Evolutionary conservation across 208 protist species (phyloP).

Genomic region (Wallacemonas sp.): DNA sequence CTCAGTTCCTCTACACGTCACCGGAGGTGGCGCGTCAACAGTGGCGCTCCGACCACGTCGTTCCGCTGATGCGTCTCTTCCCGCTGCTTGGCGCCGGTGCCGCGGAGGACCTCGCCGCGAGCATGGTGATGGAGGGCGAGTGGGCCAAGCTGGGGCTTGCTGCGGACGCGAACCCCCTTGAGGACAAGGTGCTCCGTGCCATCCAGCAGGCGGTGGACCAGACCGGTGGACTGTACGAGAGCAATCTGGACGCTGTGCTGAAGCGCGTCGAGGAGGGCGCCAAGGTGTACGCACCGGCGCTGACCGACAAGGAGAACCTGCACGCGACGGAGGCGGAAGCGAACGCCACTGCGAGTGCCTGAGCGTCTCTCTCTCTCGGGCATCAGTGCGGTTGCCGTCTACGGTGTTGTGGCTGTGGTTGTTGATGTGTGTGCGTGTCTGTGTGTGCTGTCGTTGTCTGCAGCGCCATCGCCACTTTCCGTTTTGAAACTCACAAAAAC

Average conservation of each 20-base stretch:
- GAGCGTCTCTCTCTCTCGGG: background rate
- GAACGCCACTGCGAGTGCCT: background rate
- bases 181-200: constrained; percentile 58
- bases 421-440: too few species aligned
- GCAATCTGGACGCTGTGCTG: constrained; percentile 52
- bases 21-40: constrained; percentile 77
- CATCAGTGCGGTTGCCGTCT: too few species aligned
- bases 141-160: constrained; percentile 64
- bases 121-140: constrained; percentile 77
- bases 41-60: constrained; percentile 76
- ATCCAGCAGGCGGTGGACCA: constrained; percentile 68
- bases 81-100: constrained; percentile 62
- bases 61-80: constrained; percentile 86
- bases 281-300: constrained; percentile 50
- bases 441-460: too few species aligned
- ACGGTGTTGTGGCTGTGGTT: too few species aligned
- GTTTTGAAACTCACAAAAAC: too few species aligned
- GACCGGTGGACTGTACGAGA: constrained; percentile 58
- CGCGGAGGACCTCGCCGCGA: constrained; percentile 80
- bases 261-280: constrained; percentile 73
- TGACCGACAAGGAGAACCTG: constrained; percentile 56
- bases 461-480: too few species aligned
- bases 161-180: constrained; percentile 58
- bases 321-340: background rate
- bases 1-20: constrained; percentile 81